Percentiles rank a stretch among this genome's conserved stretches.
These are phyloP conservation scores for Excoecaria cochinchinensis DNA, from an alignment of 345 rosid species.

Conservation along the genomic window DNA sequence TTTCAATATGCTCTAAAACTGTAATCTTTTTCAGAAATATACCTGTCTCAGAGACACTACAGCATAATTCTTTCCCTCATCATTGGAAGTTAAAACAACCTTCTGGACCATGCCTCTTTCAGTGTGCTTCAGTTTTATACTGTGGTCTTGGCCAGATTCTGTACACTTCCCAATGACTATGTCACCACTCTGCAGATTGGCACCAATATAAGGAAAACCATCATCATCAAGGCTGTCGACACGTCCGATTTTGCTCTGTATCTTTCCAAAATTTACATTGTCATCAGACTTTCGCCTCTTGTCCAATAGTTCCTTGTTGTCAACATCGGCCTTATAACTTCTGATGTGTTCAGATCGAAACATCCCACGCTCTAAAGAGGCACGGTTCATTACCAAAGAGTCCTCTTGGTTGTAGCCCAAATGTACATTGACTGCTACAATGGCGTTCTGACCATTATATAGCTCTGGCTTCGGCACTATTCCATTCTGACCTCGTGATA, in stretches of 20 bases:
- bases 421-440: constrained; percentile 91
- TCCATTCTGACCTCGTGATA: constrained; percentile 34
- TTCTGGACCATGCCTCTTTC: constrained; percentile 92
- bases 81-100: constrained; percentile 82
- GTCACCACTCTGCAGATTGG: constrained; percentile 78
- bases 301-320: constrained; percentile 60
- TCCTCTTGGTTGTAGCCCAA: constrained; percentile 95
- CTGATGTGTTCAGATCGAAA: constrained; percentile 82
- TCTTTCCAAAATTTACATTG: constrained; percentile 60
- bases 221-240: constrained; percentile 92
- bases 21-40: not conserved
- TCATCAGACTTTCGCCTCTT: constrained; percentile 62
- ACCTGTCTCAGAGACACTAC: constrained; percentile 90
- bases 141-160: constrained; percentile 76
- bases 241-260: constrained; percentile 62
- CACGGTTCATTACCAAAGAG: constrained; percentile 85
- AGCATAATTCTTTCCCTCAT: constrained; percentile 90
- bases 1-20: not conserved
- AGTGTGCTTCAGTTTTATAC: constrained; percentile 83
- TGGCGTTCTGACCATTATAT: constrained; percentile 88
- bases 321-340: constrained; percentile 91
- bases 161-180: constrained; percentile 83
- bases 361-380: constrained; percentile 90
- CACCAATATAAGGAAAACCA: constrained; percentile 82
- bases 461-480: constrained; percentile 53